phyloP scores from a whole-genome alignment of 352 stramenopile species.

The Hyaloperonospora arabidopsidis region DNA sequence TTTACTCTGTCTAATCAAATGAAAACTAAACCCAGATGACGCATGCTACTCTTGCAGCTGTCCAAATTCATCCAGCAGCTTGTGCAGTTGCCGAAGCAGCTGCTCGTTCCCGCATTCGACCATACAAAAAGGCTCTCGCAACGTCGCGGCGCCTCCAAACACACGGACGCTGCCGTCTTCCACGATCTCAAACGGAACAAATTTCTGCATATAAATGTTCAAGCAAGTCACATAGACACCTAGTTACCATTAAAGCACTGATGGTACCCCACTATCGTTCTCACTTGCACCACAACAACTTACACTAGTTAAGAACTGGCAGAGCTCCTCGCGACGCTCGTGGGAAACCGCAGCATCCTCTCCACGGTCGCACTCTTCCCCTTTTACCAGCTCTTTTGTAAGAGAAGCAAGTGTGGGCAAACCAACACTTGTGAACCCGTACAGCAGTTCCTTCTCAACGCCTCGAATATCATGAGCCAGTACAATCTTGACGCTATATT shows the following conservation, averaged over 20 bases:
- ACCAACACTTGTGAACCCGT: conserved; percentile 12
- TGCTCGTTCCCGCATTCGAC: conserved; percentile 42
- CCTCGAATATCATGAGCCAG: conserved; percentile 24
- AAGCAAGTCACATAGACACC: too few species aligned
- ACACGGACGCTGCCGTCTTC: conserved; percentile 20
- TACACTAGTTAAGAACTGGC: conserved; percentile 22
- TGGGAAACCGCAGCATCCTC: conserved; percentile 7
- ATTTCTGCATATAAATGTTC: conserved; percentile 12
- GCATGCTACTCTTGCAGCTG: background rate
- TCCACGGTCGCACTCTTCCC: background rate
- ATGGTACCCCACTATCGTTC: too few species aligned
- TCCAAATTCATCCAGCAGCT: conserved; percentile 28
- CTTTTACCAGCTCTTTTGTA: conserved; percentile 6
- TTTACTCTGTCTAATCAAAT: too few species aligned
- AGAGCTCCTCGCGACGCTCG: conserved; percentile 8
- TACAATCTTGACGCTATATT: conserved; percentile 31
- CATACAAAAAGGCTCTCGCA: conserved; percentile 30
- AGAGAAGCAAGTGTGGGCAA: conserved; percentile 18
- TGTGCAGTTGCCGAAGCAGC: conserved; percentile 34
- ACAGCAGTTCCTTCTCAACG: conserved; percentile 7
- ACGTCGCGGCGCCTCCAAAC: conserved; percentile 42
- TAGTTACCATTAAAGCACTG: too few species aligned
- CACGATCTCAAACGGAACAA: conserved; percentile 19
- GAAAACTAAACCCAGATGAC: background rate
- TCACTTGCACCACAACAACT: background rate